phyloP scores from a whole-genome alignment of 345 rosid genomes.

The Acer yangbiense region DNA sequence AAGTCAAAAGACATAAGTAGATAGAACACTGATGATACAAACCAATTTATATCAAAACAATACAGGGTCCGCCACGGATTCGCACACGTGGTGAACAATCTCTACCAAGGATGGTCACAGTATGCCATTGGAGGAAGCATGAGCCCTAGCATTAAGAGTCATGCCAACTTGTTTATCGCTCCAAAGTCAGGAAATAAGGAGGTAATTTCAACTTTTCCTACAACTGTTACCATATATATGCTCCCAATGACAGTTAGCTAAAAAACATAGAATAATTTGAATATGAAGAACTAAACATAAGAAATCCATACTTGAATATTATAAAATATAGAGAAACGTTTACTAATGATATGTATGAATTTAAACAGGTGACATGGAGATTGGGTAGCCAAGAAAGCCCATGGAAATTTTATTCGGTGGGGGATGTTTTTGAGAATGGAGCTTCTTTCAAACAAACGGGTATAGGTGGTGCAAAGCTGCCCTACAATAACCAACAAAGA shows the following conservation, averaged over 20 bases:
- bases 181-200: constrained; percentile 49
- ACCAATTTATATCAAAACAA: background rate
- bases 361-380: constrained; percentile 57
- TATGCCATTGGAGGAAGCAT: constrained; percentile 88
- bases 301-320: background rate
- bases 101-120: constrained; percentile 77
- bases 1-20: background rate
- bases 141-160: constrained; percentile 77
- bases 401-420: constrained; percentile 65
- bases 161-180: constrained; percentile 71
- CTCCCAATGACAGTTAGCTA: background rate
- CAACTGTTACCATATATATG: background rate
- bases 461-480: constrained; percentile 48
- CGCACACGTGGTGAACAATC: constrained; percentile 74
- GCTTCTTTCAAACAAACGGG: constrained; percentile 58
- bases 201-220: constrained; percentile 25
- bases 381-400: constrained; percentile 17
- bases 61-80: constrained; percentile 70
- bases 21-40: background rate
- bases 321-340: background rate
- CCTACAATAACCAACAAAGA: constrained; percentile 39
- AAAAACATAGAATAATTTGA: background rate
- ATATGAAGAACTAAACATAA: background rate
- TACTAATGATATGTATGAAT: background rate
- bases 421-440: constrained; percentile 59